These are phyloP conservation scores for Hymenoscyphus linearis DNA, from an alignment of 2,329 filamentous ascomycete species.

Conservation along the genomic window DNA sequence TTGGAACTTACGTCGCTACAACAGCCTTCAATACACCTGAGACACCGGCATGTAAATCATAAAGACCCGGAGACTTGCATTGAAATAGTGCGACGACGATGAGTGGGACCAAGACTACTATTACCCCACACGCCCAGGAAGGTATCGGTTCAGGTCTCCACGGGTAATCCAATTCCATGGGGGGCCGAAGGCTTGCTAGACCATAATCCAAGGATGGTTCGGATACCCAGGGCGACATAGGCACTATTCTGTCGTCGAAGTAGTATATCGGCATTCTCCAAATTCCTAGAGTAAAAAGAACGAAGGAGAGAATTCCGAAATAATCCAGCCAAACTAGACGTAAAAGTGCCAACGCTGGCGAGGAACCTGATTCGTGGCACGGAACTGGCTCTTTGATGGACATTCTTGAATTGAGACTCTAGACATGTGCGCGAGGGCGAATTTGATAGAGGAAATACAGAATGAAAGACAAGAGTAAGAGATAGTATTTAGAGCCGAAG, in stretches of 20 bases:
- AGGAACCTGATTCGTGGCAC: neutral
- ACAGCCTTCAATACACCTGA: slow-evolving; percentile 19
- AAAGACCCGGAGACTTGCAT: slow-evolving; percentile 58
- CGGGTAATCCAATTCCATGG: slow-evolving; percentile 17
- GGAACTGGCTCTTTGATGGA: neutral
- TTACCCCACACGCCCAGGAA: slow-evolving; percentile 60
- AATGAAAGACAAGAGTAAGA: neutral
- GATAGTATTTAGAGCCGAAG: neutral
- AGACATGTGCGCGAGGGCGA: slow-evolving; percentile 1
- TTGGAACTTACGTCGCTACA: slow-evolving; percentile 14
- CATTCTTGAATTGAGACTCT: neutral
- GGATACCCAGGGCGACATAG: slow-evolving; percentile 6
- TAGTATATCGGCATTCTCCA: slow-evolving; percentile 19
- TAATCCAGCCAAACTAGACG: slow-evolving; percentile 10
- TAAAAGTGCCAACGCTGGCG: neutral
- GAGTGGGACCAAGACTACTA: slow-evolving; percentile 60
- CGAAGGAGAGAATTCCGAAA: slow-evolving; percentile 10
- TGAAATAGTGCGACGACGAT: slow-evolving; percentile 58
- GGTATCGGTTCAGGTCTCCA: slow-evolving; percentile 39
- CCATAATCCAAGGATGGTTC: neutral
- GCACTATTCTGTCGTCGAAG: slow-evolving; percentile 13
- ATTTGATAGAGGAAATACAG: neutral
- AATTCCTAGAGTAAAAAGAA: slow-evolving; percentile 10
- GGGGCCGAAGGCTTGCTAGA: slow-evolving; percentile 1
- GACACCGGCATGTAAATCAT: slow-evolving; percentile 42